Conservation (phyloP, 768 basidiomycete genomes). For the Dacryopinax primogenitus region DNA sequence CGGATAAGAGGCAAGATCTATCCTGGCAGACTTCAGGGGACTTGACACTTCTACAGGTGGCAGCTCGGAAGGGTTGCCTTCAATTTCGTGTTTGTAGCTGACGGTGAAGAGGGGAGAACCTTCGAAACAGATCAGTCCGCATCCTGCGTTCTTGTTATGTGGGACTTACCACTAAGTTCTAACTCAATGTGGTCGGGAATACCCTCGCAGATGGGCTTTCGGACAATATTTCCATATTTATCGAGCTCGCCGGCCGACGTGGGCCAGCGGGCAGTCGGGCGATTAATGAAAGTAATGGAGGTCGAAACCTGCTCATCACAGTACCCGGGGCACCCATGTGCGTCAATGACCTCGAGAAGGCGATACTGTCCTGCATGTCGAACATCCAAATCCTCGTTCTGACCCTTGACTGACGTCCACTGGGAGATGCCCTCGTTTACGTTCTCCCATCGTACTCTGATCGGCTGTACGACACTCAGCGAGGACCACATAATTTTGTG, state of each 20-base stretch:
- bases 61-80: background rate
- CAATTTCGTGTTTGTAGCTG: constrained; percentile 65
- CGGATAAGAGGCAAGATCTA: constrained; percentile 65
- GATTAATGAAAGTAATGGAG: background rate
- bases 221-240: constrained; percentile 14
- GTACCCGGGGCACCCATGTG: background rate
- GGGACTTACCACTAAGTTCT: constrained; percentile 54
- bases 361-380: background rate
- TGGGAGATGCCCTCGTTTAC: constrained; percentile 6
- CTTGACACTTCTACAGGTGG: constrained; percentile 41
- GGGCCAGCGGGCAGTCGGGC: background rate
- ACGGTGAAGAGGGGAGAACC: constrained; percentile 91
- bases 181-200: constrained; percentile 67
- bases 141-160: background rate
- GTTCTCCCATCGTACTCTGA: constrained; percentile 12
- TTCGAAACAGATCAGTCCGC: constrained; percentile 21
- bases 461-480: background rate
- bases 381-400: background rate
- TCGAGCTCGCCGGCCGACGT: background rate
- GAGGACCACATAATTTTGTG: background rate
- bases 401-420: background rate
- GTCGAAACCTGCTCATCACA: constrained; percentile 1
- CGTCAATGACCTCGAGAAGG: background rate
- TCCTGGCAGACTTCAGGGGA: constrained; percentile 63
- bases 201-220: constrained; percentile 74